phyloP scores from a whole-genome alignment of 2,329 filamentous ascomycete genomes.

The Fusarium albidum region DNA sequence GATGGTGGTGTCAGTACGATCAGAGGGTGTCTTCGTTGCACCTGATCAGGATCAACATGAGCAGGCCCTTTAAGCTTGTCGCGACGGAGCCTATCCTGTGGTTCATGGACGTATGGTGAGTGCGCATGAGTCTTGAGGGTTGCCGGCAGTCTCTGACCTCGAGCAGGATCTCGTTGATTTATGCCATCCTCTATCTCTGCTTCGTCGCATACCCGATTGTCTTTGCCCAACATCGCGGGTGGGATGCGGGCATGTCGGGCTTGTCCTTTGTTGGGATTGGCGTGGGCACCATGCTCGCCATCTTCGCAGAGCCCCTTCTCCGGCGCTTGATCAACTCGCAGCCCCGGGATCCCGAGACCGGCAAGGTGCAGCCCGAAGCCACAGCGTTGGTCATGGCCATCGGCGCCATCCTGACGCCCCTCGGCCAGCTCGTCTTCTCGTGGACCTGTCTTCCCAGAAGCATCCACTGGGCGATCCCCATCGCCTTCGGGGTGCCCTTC shows the following conservation, averaged over 20 bases:
- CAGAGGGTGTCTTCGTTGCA: slow-evolving; percentile 69
- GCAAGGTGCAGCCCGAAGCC: slow-evolving; percentile 78
- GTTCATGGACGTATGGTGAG: slow-evolving; percentile 73
- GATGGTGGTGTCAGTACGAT: slow-evolving; percentile 85
- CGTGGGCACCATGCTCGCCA: slow-evolving; percentile 68
- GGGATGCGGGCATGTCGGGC: slow-evolving; percentile 76
- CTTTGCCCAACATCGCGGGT: slow-evolving; percentile 77
- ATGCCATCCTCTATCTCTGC: slow-evolving; percentile 87
- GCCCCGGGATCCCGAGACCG: slow-evolving; percentile 76
- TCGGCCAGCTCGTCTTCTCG: slow-evolving; percentile 85
- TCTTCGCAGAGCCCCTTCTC: slow-evolving; percentile 74
- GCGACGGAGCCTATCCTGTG: slow-evolving; percentile 83
- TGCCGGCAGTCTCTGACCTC: background rate
- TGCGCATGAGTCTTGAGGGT: background rate
- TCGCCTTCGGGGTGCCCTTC: slow-evolving; percentile 81
- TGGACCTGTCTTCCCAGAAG: slow-evolving; percentile 83
- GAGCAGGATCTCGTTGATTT: slow-evolving; percentile 78
- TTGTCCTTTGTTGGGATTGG: slow-evolving; percentile 79
- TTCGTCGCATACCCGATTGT: slow-evolving; percentile 92
- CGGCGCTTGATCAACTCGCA: slow-evolving; percentile 81
- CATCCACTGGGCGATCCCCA: slow-evolving; percentile 84
- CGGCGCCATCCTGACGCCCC: slow-evolving; percentile 74
- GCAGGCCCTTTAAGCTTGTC: slow-evolving; percentile 79
- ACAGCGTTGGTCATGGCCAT: slow-evolving; percentile 83
- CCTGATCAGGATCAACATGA: slow-evolving; percentile 78